Base-by-base conservation (phyloP, 2,329 filamentous ascomycete species). In the Pseudogymnoascus sp. region DNA sequence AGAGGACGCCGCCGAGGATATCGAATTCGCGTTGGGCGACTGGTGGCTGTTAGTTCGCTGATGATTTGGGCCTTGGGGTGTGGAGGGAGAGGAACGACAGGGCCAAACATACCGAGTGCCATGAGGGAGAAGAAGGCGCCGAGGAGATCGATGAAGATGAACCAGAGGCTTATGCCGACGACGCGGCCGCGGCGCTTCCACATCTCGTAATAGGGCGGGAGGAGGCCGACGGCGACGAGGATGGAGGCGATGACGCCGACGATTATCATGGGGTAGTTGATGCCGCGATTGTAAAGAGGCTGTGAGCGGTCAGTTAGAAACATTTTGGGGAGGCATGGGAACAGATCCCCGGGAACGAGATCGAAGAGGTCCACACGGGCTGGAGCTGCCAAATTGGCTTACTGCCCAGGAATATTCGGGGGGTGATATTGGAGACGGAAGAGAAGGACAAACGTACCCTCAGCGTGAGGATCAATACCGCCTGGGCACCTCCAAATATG, bases 61-160 rank as follows among this genome's bases (percentile, higher is more conserved):
- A n/a, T 28, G 2, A 3, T 4, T 25, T 42, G 19, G 39, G 9
- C 2, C 9, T 14, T 45, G 41, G 42, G 8, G 41, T 8, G 5
- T 12, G 35, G 14, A 16, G 62, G 9, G 33, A 9, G 19, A 33
- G 12, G 42, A 25, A 4, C 4, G 4, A 25, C 14, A 23, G 8
- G n/a, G n/a, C 12, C 4, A 39, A 25, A 65, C 78, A 28, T 75
- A 83, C 82, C 81, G 8, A 87, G 72, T 1, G 84, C 83, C 77
- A 87, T 80, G 22, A 87, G 76, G 0, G 84, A 87, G 70, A 88
- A 87, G 62, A 87, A 78, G 0, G 84, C 85, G 1, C 85, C 85
- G 0, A 78, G 67, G 62, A 80, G 85, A 67, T 88, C 85, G 67
- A 87, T 82, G 0, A 74, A 73, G 2, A 88, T 71, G 66, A 88